Evolutionary conservation across 805 yeast species (phyloP), one percentile per base, ranked within the genome.

Genomic region (Zygoascus ofunaensis): DNA sequence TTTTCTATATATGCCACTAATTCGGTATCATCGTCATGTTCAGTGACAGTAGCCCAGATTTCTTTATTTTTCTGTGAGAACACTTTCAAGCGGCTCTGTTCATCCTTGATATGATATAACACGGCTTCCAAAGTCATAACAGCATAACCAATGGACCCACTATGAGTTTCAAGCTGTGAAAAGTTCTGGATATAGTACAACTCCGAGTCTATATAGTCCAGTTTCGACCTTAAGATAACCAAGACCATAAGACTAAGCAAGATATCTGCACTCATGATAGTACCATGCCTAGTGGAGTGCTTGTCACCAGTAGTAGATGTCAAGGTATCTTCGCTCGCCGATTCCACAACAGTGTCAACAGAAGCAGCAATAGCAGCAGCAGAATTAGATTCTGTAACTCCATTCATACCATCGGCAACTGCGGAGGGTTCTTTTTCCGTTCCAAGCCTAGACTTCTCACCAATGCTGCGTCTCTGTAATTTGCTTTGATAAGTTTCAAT

Each of bases 111-210:
- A 55, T 82, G 90, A 45, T 66, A 76, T 5, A 86, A 55, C 0
- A 85, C 94, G 0, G 87, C 95, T 54, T 87, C 95, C 37, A 87
- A 67, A 4, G 95, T 86, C 37, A 95, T 81, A 12, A 87, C 52
- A 1, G 87, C 80, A 58, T 90, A 90, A 8, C 85, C 94, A 24
- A 74, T 60, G 20, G 75, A 67, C 0, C 95, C 95, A 3, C 68
- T 57, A 35, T 70, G 75, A 5, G 68, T 55, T 34, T 69, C 69
- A n/a, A 62, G 64, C 32, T 61, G 61, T 2, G 80, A 71, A 55
- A 82, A 86, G 34, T 71, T 66, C 49, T 77, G 76, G 41, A 87
- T 71, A 57, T 85, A 87, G 38, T 65, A 70, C 8, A 89, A 57
- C 51, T 83, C 87, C 2, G 76, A 72, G 50, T 76, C 80, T 21